phyloP scores from a whole-genome alignment of 805 yeast species.

The Metahyphopichia silvanorum region DNA sequence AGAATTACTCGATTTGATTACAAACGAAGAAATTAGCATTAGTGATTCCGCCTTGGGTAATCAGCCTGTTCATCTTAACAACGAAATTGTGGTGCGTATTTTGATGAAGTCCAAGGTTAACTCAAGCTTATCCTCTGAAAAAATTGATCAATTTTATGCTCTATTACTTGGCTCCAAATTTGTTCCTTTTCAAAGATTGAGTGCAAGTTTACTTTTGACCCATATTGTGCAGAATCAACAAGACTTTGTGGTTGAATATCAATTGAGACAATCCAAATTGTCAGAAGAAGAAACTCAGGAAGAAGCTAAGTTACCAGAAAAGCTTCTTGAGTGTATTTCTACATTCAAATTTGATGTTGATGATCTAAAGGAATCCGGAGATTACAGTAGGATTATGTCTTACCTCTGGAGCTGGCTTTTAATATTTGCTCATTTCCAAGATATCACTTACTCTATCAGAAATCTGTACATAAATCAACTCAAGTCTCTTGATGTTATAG shows the following conservation, averaged over 20 bases:
- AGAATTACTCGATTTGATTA: constrained; percentile 42
- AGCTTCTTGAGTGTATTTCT: constrained; percentile 33
- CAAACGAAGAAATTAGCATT: constrained; percentile 18
- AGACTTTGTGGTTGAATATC: constrained; percentile 58
- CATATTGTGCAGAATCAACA: constrained; percentile 50
- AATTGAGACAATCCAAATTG: constrained; percentile 43
- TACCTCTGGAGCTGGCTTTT: constrained; percentile 71
- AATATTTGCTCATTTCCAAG: constrained; percentile 57
- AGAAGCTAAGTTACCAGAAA: constrained; percentile 35
- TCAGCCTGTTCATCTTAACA: constrained; percentile 27
- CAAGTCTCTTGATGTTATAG: constrained; percentile 42
- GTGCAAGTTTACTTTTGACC: constrained; percentile 34
- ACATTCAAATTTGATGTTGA: constrained; percentile 25
- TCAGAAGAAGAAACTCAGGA: constrained; percentile 20
- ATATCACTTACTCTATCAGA: constrained; percentile 63
- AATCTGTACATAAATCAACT: constrained; percentile 58
- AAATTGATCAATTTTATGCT: constrained; percentile 32
- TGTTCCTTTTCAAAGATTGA: constrained; percentile 39
- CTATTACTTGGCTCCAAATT: constrained; percentile 19
- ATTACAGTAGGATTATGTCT: constrained; percentile 21
- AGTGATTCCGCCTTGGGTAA: constrained; percentile 24
- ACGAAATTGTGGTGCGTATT: constrained; percentile 32
- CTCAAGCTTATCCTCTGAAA: constrained; percentile 20
- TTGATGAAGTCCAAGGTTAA: constrained; percentile 19
- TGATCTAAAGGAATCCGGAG: constrained; percentile 12